Percentiles rank a stretch among this genome's conserved stretches.
Conservation (phyloP, 805 yeast species). For the Metschnikowia peoriensis region DNA sequence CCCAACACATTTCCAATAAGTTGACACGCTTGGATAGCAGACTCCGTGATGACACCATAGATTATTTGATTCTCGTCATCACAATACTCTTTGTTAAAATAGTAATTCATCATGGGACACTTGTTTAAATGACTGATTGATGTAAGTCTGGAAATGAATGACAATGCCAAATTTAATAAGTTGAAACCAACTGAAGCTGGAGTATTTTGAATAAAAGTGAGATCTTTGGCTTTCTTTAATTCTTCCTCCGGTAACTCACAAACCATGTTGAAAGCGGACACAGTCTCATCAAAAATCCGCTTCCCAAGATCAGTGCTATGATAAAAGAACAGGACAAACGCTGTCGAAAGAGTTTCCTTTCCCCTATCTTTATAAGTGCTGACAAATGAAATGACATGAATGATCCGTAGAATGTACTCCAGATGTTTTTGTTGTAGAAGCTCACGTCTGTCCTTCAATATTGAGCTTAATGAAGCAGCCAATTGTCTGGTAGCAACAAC, state of each 20-base stretch:
- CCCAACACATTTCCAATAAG: constrained; percentile 12
- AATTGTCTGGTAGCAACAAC: constrained; percentile 39
- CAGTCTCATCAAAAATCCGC: background rate
- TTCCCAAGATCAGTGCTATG: constrained; percentile 26
- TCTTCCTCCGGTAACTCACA: background rate
- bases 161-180: background rate
- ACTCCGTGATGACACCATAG: constrained; percentile 10
- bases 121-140: constrained; percentile 6
- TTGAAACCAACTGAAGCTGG: constrained; percentile 7
- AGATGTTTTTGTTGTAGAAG: constrained; percentile 18
- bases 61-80: constrained; percentile 7
- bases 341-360: constrained; percentile 30
- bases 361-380: constrained; percentile 23
- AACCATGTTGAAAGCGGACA: constrained; percentile 6
- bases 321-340: constrained; percentile 47
- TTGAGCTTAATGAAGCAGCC: constrained; percentile 24
- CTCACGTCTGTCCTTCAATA: constrained; percentile 21
- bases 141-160: constrained; percentile 3
- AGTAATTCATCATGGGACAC: constrained; percentile 6
- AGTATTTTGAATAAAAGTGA: constrained; percentile 4
- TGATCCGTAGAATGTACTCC: constrained; percentile 34
- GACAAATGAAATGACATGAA: constrained; percentile 33
- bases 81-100: constrained; percentile 16
- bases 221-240: background rate
- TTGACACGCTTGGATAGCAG: constrained; percentile 2